Percentiles rank a stretch among this genome's conserved stretches.
phyloP scores from a whole-genome alignment of 208 protist species.

The Trypanosoma avium region DNA sequence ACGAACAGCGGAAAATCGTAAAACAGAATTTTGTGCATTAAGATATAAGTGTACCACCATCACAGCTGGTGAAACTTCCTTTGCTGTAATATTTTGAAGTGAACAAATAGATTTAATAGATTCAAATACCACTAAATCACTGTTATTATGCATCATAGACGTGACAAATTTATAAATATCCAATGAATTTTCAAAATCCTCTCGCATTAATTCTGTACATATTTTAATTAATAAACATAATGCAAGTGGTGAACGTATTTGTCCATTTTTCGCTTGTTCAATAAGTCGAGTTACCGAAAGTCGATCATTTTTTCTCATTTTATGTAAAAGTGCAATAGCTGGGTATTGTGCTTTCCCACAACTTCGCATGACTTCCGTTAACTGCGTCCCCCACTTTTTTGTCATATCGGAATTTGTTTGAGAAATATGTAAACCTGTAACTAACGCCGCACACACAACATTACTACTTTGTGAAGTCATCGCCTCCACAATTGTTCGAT shows the following conservation, averaged over 20 bases:
- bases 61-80: constrained; percentile 93
- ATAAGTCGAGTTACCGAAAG: constrained; percentile 96
- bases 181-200: constrained; percentile 73
- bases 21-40: constrained; percentile 80
- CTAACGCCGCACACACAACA: constrained; percentile 96
- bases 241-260: constrained; percentile 93
- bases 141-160: constrained; percentile 88
- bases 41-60: constrained; percentile 95
- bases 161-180: constrained; percentile 93
- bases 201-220: constrained; percentile 90
- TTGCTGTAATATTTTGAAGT: constrained; percentile 82
- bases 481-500: constrained; percentile 97
- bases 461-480: constrained; percentile 95
- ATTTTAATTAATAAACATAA: constrained; percentile 96
- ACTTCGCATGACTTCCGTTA: constrained; percentile 90
- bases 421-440: constrained; percentile 97
- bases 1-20: constrained; percentile 95
- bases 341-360: constrained; percentile 97
- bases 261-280: constrained; percentile 71
- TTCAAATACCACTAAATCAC: constrained; percentile 97
- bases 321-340: constrained; percentile 95
- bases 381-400: constrained; percentile 95
- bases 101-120: constrained; percentile 95
- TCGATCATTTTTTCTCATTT: constrained; percentile 95
- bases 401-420: constrained; percentile 82